Evolutionary conservation across 176 grass and related monocot species (phyloP), one percentile per base, ranked within the genome.

Genomic region (Phoenix dactylifera): DNA sequence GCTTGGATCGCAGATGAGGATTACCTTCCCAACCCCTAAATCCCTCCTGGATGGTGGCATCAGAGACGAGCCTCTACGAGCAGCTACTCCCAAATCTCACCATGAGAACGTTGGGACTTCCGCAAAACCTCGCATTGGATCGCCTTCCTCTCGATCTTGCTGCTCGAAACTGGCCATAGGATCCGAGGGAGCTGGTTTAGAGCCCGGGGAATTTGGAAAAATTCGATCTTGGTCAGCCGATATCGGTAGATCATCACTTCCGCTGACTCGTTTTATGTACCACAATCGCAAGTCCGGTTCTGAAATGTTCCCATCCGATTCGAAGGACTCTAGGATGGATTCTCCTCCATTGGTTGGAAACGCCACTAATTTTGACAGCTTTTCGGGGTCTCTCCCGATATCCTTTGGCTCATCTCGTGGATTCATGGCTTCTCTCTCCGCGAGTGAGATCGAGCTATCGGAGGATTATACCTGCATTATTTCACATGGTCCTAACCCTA

Each of bases 401-500:
- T 89, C 84, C 58, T 18, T 83, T 56, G 77, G 22, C 1, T 67
- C 65, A 30, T 53, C 51, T 55, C 17, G 32, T 55, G 9, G n/a
- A 22, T 56, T 68, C 4, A 16, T 68, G 17, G 29, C 75, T 35
- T 85, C 83, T 15, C 74, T 96, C 7, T 90, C 91, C 1, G 86
- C 83, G 7, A 96, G 77, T 49, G 94, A 86, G 71, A 92, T 99
- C 17, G 94, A 93, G 74, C 88, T 86, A 66, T 99, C 94, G 62
- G 94, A 99, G 74, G 94, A 99, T 68, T 98, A 99, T 65, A 99
- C 94, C 5, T 76, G 94, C 83, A 86, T 99, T 62, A 99, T 83
- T 24, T 81, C 94, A 17, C 85, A 86, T 9, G 88, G 94, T 18
- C 79, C 88, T 6, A 99, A 99, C 65, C 85, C 94, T 18, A 93